Percentiles rank a stretch among this genome's conserved stretches.
These are phyloP conservation scores for Suillus cothurnatus DNA, from an alignment of 768 basidiomycete species.

Conservation along the genomic window DNA sequence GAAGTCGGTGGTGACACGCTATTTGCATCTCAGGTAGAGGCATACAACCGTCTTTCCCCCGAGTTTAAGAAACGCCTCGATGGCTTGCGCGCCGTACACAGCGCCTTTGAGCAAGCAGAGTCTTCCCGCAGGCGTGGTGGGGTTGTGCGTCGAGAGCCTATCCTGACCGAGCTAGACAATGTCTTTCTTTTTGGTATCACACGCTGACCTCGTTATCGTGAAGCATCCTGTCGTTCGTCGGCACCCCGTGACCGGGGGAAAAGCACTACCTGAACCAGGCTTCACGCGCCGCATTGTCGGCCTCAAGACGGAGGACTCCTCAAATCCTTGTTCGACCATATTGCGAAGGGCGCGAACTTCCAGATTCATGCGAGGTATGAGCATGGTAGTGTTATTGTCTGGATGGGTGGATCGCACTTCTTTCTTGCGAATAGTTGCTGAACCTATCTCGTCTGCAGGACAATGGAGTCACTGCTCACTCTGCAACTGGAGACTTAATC, in stretches of 20 bases:
- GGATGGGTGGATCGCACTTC: conserved; percentile 39
- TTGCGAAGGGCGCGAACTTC: conserved; percentile 52
- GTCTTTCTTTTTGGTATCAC: neutral
- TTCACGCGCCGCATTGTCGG: conserved; percentile 59
- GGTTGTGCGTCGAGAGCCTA: conserved; percentile 51
- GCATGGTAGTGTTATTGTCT: conserved; percentile 58
- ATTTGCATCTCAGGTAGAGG: conserved; percentile 59
- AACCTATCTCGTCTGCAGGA: conserved; percentile 32
- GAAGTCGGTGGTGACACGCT: conserved; percentile 54
- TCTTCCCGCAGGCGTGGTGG: conserved; percentile 44
- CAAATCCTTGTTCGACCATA: conserved; percentile 56
- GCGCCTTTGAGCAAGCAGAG: conserved; percentile 56
- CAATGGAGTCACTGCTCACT: conserved; percentile 51
- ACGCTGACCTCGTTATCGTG: conserved; percentile 1
- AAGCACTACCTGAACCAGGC: conserved; percentile 58
- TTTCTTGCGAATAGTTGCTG: neutral
- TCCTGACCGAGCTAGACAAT: conserved; percentile 43
- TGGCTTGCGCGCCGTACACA: conserved; percentile 58
- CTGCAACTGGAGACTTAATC: conserved; percentile 44
- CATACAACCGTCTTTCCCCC: conserved; percentile 59
- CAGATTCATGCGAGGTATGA: conserved; percentile 51
- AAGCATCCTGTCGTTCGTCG: conserved; percentile 58
- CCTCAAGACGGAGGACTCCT: conserved; percentile 56
- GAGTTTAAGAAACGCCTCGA: conserved; percentile 60
- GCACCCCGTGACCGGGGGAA: conserved; percentile 65